phyloP scores from a whole-genome alignment of 2,329 filamentous ascomycete genomes.

The Colletotrichum sp. region DNA sequence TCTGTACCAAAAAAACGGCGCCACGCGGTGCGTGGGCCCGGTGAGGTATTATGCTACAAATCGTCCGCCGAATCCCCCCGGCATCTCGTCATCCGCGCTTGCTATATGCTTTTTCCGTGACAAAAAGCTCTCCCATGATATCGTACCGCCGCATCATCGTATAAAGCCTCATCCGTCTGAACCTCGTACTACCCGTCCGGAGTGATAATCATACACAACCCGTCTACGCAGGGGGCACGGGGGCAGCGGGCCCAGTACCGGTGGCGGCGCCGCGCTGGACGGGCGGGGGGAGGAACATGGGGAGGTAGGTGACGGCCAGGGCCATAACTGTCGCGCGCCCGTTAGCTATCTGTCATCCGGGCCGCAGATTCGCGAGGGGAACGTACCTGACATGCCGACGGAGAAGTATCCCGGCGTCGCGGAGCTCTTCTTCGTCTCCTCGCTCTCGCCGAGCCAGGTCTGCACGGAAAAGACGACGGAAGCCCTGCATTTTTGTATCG shows the following conservation, averaged over 20 bases:
- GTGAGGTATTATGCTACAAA: constrained; percentile 10
- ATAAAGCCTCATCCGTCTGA: not conserved
- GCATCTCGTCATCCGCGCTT: not conserved
- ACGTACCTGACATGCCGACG: constrained; percentile 79
- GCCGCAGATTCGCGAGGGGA: not conserved
- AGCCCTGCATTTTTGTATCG: constrained; percentile 53
- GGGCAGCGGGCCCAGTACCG: constrained; percentile 35
- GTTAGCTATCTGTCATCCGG: not conserved
- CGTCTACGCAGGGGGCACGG: constrained; percentile 28
- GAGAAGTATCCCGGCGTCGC: constrained; percentile 74
- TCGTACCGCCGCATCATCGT: not conserved
- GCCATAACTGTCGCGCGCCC: constrained; percentile 57
- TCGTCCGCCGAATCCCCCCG: not conserved
- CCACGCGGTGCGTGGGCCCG: not conserved
- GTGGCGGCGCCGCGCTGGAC: constrained; percentile 28
- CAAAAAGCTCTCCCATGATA: not conserved
- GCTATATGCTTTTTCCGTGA: not conserved
- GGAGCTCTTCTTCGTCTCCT: constrained; percentile 66
- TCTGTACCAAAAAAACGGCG: not conserved
- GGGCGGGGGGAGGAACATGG: constrained; percentile 52
- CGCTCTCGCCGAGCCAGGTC: constrained; percentile 78
- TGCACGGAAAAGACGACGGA: constrained; percentile 77
- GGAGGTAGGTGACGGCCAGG: constrained; percentile 57
- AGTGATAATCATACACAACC: not conserved
- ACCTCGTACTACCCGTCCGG: not conserved